phyloP scores from a whole-genome alignment of 768 basidiomycete genomes.

The Xanthoconium purpureum region DNA sequence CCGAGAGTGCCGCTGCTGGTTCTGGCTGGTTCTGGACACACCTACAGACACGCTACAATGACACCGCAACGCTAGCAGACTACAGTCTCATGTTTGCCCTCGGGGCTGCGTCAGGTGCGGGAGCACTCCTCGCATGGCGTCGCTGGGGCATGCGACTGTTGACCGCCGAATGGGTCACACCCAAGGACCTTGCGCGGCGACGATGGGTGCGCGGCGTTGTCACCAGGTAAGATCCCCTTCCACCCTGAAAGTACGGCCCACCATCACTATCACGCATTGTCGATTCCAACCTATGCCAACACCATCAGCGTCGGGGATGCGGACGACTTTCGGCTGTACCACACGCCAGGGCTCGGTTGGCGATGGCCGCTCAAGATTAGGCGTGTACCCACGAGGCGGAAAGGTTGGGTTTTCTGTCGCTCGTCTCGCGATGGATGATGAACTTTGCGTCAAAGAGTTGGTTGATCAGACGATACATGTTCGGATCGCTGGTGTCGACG shows the following conservation, averaged over 20 bases:
- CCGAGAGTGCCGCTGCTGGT: too few relatives aligned
- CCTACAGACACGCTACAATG: background rate
- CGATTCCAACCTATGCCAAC: too few relatives aligned
- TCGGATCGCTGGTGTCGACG: slow-evolving; percentile 87
- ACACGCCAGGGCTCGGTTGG: slow-evolving; percentile 78
- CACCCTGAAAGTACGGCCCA: background rate
- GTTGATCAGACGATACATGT: slow-evolving; percentile 83
- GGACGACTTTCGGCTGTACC: slow-evolving; percentile 84
- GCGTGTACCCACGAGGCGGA: slow-evolving; percentile 51
- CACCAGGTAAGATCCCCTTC: slow-evolving; percentile 58
- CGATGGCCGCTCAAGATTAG: slow-evolving; percentile 71
- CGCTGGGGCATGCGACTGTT: slow-evolving; percentile 58
- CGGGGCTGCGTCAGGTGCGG: slow-evolving; percentile 13
- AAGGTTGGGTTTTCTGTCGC: slow-evolving; percentile 41
- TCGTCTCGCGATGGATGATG: background rate
- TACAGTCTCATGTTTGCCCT: slow-evolving; percentile 12
- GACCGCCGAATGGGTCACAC: slow-evolving; percentile 70
- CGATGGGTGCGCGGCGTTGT: slow-evolving; percentile 79
- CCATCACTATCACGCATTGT: background rate
- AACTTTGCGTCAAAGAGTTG: slow-evolving; percentile 45
- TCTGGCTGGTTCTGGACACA: slow-evolving; percentile 1
- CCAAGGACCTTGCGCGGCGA: slow-evolving; percentile 50
- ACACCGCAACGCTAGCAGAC: background rate
- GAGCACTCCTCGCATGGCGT: slow-evolving; percentile 34
- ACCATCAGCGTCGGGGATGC: slow-evolving; percentile 70